These are phyloP conservation scores for Fusarium denticulatum DNA, from an alignment of 2,329 filamentous ascomycete species.

Conservation along the genomic window DNA sequence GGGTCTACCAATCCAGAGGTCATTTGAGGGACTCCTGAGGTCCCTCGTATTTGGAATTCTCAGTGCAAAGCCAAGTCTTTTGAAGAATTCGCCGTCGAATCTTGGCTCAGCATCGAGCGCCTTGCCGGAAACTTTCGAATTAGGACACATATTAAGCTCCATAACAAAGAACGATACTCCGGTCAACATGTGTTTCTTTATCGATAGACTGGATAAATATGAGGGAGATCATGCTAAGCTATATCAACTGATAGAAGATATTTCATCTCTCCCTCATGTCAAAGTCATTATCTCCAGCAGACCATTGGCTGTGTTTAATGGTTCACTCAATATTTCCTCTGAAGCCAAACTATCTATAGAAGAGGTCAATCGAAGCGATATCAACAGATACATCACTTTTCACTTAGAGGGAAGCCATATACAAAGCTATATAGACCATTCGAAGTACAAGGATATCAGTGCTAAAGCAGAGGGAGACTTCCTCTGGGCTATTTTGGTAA, in stretches of 20 bases:
- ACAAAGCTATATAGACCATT: neutral
- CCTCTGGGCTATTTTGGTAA: slow-evolving; percentile 35
- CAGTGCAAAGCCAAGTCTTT: neutral
- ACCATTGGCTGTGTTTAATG: slow-evolving; percentile 13
- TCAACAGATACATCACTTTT: slow-evolving; percentile 2
- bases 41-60: slow-evolving; percentile 25
- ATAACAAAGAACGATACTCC: neutral
- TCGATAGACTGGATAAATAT: slow-evolving; percentile 35
- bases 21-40: slow-evolving; percentile 1
- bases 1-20: neutral
- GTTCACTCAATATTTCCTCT: neutral
- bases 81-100: neutral
- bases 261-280: slow-evolving; percentile 1
- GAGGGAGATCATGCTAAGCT: slow-evolving; percentile 16
- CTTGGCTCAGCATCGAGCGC: neutral
- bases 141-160: neutral
- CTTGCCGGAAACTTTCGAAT: neutral
- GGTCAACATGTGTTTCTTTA: slow-evolving; percentile 24
- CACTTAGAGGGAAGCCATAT: neutral
- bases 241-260: neutral
- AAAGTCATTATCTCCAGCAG: slow-evolving; percentile 34
- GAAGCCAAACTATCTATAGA: slow-evolving; percentile 21
- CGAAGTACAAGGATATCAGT: neutral
- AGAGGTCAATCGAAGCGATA: slow-evolving; percentile 22
- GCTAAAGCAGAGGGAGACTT: slow-evolving; percentile 29